Evolutionary conservation across 1,284 basidiomycete species (phyloP), one percentile per base, ranked within the genome.

Genomic region (Rhodotorula sp.): DNA sequence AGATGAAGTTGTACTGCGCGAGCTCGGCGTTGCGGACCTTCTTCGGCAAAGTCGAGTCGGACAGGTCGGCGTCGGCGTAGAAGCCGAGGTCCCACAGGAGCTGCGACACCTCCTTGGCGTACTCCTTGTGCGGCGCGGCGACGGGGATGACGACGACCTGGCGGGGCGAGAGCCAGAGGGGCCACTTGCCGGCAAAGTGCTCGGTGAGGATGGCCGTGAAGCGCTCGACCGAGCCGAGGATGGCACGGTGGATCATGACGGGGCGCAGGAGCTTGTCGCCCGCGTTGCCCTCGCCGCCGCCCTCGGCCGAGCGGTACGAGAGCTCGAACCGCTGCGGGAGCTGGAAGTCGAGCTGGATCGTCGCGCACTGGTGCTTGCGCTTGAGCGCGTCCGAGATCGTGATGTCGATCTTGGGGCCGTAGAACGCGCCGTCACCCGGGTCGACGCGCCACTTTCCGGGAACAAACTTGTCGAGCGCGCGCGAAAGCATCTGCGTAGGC

Each of bases 331-430:
- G 90, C 80, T 97, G 91, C n/a, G 97, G 97, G 14, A 99, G 88
- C 83, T 99, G 93, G 88, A 98, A 99, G 85, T 99, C 97, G 76
- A 99, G 91, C 83, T 99, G 92, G 82, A 99, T 98, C 7, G 97
- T 99, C 58, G 95, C 96, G 78, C 97, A 99, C 83, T 99, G 97
- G 88, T 94, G 95, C 49, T 93, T 92, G 61, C 95, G 89, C 72
- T 87, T 89, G 49, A 97, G 85, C 0, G 97, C 96, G 80, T 99
- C 97, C 49, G 89, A 88, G 81, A 99, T 92, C 73, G 92, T 94
- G 83, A 99, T 97, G 83, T 99, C 97, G 80, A 99, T 97, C 85
- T 79, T 79, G 48, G 83, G 83, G 1, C 83, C 83, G 78, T 84
- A 84, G 79, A 84, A 83, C 13, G 97, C 97, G 64, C 97, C 97